phyloP scores from a whole-genome alignment of 371 early-diverging fungal species.

The Massospora cicadina region DNA sequence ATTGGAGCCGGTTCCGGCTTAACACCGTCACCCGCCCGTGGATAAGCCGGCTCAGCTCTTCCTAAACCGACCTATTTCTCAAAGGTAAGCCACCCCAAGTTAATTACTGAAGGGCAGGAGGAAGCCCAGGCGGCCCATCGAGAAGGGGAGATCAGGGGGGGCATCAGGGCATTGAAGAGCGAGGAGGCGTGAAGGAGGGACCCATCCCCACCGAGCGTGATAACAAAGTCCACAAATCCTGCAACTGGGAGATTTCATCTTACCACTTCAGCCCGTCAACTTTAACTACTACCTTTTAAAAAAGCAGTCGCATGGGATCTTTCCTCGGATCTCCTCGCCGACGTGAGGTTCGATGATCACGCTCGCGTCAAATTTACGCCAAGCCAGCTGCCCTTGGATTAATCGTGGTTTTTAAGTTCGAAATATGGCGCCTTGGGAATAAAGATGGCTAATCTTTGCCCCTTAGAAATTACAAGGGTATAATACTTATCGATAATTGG shows the following conservation, averaged over 20 bases:
- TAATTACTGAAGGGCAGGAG: constrained; percentile 60
- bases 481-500: constrained; percentile 40
- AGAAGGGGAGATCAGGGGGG: constrained; percentile 83
- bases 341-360: constrained; percentile 48
- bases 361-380: constrained; percentile 31
- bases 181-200: constrained; percentile 81
- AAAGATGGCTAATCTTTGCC: neutral
- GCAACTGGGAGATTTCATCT: constrained; percentile 21
- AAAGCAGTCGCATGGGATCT: constrained; percentile 37
- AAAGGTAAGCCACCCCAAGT: too few species aligned
- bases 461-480: neutral
- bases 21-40: constrained; percentile 36
- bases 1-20: constrained; percentile 56
- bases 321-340: constrained; percentile 28
- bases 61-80: constrained; percentile 15
- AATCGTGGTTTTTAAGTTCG: too few species aligned
- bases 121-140: constrained; percentile 84
- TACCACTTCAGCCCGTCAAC: neutral
- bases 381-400: constrained; percentile 31
- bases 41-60: constrained; percentile 45
- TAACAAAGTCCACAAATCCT: constrained; percentile 57
- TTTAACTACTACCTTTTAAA: constrained; percentile 20
- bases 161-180: constrained; percentile 50
- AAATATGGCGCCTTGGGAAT: too few species aligned
- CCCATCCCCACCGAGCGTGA: constrained; percentile 93